These are phyloP conservation scores for Tephrocybe sp. DNA, from an alignment of 768 basidiomycete genomes.

Conservation along the genomic window DNA sequence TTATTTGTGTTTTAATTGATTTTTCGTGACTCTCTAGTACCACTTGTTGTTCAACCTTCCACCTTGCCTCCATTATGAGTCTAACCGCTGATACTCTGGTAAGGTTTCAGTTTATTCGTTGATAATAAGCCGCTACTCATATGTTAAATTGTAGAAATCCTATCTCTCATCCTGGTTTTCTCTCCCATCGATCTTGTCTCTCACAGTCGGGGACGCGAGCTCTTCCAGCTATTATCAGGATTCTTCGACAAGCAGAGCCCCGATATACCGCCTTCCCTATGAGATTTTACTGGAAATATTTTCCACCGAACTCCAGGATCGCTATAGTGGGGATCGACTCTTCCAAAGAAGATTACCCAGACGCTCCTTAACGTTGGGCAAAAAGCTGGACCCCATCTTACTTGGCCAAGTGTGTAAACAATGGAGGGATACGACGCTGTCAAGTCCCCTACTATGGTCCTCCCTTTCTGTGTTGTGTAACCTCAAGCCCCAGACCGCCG, in stretches of 20 bases:
- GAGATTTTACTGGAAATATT: constrained; percentile 5
- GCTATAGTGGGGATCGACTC: neutral
- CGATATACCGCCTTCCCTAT: neutral
- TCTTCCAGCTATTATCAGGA: too few species aligned
- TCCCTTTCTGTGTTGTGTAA: constrained; percentile 1
- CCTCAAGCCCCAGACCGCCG: neutral
- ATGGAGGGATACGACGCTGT: too few species aligned
- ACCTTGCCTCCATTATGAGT: too few species aligned
- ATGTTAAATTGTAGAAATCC: too few species aligned
- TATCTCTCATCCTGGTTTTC: neutral
- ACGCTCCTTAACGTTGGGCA: neutral
- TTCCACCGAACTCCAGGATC: neutral
- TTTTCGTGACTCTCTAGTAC: too few species aligned
- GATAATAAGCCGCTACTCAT: too few species aligned
- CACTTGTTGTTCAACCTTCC: too few species aligned
- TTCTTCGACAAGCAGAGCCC: neutral
- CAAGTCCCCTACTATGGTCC: constrained; percentile 3
- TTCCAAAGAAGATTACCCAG: neutral
- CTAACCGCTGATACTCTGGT: too few species aligned
- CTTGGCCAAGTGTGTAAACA: constrained; percentile 10
- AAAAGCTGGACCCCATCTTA: neutral
- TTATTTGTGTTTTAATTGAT: too few species aligned
- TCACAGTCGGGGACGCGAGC: neutral
- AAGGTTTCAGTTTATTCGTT: too few species aligned
- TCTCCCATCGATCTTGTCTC: neutral